These are phyloP conservation scores for Apiospora marii DNA, from an alignment of 2,329 filamentous ascomycete genomes.

Conservation along the genomic window DNA sequence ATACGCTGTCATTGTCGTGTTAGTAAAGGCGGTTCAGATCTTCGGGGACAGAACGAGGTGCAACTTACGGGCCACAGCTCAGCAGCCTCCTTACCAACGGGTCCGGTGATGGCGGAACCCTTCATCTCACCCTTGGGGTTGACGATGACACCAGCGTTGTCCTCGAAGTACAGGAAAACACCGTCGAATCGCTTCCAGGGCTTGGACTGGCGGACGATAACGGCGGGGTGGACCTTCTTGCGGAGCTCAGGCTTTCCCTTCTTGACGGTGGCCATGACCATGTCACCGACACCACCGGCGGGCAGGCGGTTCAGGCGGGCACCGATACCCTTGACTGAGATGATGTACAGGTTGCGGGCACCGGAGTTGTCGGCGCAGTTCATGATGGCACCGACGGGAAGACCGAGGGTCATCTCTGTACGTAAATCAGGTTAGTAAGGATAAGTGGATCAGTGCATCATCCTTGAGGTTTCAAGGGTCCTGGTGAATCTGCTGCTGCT, in stretches of 20 bases:
- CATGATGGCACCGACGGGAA: slow-evolving; percentile 99
- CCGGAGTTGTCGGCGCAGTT: slow-evolving; percentile 99
- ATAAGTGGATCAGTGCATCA: background rate
- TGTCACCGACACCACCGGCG: slow-evolving; percentile 97
- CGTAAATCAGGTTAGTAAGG: background rate
- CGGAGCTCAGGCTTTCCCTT: slow-evolving; percentile 99
- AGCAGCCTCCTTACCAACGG: slow-evolving; percentile 99
- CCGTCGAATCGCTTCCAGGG: slow-evolving; percentile 99
- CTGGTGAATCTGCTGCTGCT: slow-evolving; percentile 4
- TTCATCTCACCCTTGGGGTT: slow-evolving; percentile 99
- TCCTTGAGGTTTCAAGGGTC: background rate
- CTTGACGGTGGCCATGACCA: slow-evolving; percentile 99
- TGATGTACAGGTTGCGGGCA: slow-evolving; percentile 99
- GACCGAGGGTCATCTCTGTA: slow-evolving; percentile 96
- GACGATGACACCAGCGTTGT: slow-evolving; percentile 99
- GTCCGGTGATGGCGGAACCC: slow-evolving; percentile 98
- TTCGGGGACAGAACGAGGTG: background rate
- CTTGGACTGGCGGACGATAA: slow-evolving; percentile 99
- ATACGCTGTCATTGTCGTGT: slow-evolving; percentile 75
- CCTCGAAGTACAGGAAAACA: slow-evolving; percentile 99
- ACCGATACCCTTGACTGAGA: slow-evolving; percentile 98
- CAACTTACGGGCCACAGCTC: slow-evolving; percentile 95
- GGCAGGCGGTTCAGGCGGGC: slow-evolving; percentile 97
- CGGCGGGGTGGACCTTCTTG: slow-evolving; percentile 99
- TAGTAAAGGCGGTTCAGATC: slow-evolving; percentile 19